Evolutionary conservation across 2,329 filamentous ascomycete genomes (phyloP).

Genomic region (Pyricularia sp.): DNA sequence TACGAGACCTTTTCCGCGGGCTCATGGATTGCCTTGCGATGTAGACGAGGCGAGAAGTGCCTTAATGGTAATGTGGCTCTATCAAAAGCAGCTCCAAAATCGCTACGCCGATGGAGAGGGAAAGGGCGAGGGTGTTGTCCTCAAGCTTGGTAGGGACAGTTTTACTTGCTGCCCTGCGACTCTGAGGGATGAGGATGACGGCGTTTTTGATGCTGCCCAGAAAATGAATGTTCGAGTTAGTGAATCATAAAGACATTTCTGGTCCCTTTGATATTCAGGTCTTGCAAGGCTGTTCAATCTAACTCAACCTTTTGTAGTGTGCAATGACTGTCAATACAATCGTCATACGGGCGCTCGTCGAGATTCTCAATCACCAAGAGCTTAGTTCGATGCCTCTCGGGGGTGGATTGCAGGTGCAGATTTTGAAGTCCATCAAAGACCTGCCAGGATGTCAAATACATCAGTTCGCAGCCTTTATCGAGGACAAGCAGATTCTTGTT

Average conservation of each 20-base stretch:
- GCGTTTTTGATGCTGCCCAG: slow-evolving; percentile 53
- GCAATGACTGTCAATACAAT: slow-evolving; percentile 72
- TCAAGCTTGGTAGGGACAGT: slow-evolving; percentile 55
- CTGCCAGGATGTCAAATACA: slow-evolving; percentile 61
- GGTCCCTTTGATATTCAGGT: background rate
- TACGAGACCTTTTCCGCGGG: background rate
- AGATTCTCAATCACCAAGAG: slow-evolving; percentile 50
- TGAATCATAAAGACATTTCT: background rate
- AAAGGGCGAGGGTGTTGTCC: slow-evolving; percentile 61
- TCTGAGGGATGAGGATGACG: slow-evolving; percentile 51
- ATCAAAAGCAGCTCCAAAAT: slow-evolving; percentile 65
- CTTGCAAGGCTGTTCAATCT: background rate
- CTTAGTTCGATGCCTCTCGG: slow-evolving; percentile 64
- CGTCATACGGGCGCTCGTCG: slow-evolving; percentile 66
- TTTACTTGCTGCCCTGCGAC: slow-evolving; percentile 65
- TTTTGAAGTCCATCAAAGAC: slow-evolving; percentile 61
- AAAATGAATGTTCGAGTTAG: slow-evolving; percentile 28
- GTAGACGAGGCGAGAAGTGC: slow-evolving; percentile 39
- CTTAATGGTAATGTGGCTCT: slow-evolving; percentile 73
- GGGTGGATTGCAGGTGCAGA: slow-evolving; percentile 65
- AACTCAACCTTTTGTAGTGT: slow-evolving; percentile 50
- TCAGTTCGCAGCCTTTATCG: slow-evolving; percentile 71
- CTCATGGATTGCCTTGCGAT: background rate
- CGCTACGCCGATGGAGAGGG: slow-evolving; percentile 59
- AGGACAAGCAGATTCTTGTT: slow-evolving; percentile 57